These are phyloP conservation scores for Leptographium lundbergii DNA, from an alignment of 2,329 filamentous ascomycete species.

Conservation along the genomic window DNA sequence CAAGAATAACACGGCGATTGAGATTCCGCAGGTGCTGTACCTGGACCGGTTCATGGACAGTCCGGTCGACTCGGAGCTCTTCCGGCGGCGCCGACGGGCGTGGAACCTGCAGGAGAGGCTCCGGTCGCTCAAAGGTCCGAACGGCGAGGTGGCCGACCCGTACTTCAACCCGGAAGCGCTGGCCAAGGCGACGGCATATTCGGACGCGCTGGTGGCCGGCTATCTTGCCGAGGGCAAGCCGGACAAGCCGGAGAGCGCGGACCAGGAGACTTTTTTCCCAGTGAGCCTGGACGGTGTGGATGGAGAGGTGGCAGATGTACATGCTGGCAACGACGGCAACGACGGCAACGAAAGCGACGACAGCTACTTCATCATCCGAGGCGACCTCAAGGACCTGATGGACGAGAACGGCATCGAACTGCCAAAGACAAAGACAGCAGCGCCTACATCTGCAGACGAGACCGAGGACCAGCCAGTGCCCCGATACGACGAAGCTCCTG, in stretches of 20 bases:
- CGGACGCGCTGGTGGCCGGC: background rate
- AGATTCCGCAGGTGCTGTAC: conserved; percentile 70
- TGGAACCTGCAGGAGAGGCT: conserved; percentile 65
- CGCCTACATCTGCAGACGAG: background rate
- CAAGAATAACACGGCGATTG: conserved; percentile 68
- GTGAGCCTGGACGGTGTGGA: background rate
- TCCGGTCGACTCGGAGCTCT: conserved; percentile 44
- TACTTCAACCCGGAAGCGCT: background rate
- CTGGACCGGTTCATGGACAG: conserved; percentile 80
- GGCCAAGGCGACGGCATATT: conserved; percentile 3
- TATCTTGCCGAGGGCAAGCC: background rate
- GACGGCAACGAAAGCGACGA: conserved; percentile 2
- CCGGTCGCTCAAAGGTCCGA: conserved; percentile 34
- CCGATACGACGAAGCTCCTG: background rate
- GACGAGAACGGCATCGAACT: conserved; percentile 21
- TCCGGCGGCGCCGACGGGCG: conserved; percentile 51
- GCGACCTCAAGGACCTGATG: conserved; percentile 15
- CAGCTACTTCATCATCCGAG: conserved; percentile 11
- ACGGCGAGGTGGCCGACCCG: conserved; percentile 10
- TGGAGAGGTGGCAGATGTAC: background rate
- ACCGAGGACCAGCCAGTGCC: background rate
- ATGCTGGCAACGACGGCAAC: background rate
- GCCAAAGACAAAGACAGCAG: background rate
- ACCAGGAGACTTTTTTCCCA: background rate
- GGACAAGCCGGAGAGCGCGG: background rate